Evolutionary conservation across 192 early-diverging fungal species (phyloP), one percentile per base, ranked within the genome.

Genomic region (Thamnidium elegans): DNA sequence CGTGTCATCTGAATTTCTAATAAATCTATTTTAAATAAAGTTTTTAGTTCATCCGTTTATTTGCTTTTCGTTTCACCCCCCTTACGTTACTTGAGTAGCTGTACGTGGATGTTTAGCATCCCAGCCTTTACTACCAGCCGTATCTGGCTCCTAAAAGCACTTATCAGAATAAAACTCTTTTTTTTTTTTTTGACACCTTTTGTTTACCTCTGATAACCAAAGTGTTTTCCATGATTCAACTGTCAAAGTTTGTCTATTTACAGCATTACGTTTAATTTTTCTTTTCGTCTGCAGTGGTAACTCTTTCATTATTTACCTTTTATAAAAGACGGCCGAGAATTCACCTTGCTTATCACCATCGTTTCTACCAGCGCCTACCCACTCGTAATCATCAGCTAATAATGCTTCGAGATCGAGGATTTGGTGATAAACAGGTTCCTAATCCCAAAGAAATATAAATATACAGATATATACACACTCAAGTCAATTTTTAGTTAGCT

Each of bases 241-340:
- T 30, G 50, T 50, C 30, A 64, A 39, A 55, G 26, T 10, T 43
- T 66, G n/a, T 46, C 69, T 70, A 58, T 52, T 20, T 52, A 9
- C 7, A 26, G 20, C 13, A 56, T 20, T n/a, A 26, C 26, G 26
- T 26, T 26, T 26, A 26, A 7, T 13, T 21, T 13, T 31, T 15
- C 8, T 20, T 53, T 53, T 14, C 21, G 14, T n/a, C n/a, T n/a
- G n/a, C n/a, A n/a, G n/a, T n/a, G n/a, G n/a, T 20, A 53, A 52
- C 50, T 4, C 19, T 7, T 10, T 21, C 10, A 20, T 34, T 21
- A 47, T 17, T n/a, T 55, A 75, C 74, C 61, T 73, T 20, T 73
- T 77, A 55, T 77, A 77, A 69, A 77, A 77, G 17, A 77, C 68
- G 14, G 75, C 71, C 10, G 62, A 21, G 21, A 62, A 77, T 59